phyloP scores from a whole-genome alignment of 164 flowering plant species.

The Dillenia turbinata region DNA sequence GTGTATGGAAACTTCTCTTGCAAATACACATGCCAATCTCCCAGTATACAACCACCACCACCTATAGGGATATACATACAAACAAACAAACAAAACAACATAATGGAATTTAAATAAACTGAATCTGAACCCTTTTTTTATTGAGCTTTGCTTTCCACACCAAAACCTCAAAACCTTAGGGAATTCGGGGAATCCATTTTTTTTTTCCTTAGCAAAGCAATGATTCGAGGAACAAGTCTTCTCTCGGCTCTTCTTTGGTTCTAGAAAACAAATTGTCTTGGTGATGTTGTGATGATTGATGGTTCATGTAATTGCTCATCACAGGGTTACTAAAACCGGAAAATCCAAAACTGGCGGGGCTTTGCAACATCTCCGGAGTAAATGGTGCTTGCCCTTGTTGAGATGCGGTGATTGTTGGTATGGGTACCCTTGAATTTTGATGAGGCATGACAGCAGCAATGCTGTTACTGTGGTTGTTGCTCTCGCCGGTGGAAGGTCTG shows the following conservation, averaged over 20 bases:
- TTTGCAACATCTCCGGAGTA: conserved; percentile 43
- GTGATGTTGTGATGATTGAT: conserved; percentile 5
- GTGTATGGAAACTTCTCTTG: no score
- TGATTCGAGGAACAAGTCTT: conserved; percentile 27
- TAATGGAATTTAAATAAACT: no score
- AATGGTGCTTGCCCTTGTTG: conserved; percentile 30
- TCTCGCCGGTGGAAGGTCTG: conserved; percentile 12
- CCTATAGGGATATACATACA: no score
- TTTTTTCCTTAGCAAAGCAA: conserved; percentile 23
- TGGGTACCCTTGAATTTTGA: conserved; percentile 9
- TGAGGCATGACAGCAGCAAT: conserved; percentile 12
- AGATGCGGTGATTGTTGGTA: conserved; percentile 3
- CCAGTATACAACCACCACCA: no score
- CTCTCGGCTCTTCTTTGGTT: conserved; percentile 39
- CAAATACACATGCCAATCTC: no score
- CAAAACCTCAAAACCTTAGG: no score
- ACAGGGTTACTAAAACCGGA: conserved; percentile 24
- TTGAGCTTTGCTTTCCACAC: no score
- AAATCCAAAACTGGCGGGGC: conserved; percentile 30
- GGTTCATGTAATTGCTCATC: conserved; percentile 18
- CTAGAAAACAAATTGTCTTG: conserved; percentile 19
- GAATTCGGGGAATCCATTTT: no score
- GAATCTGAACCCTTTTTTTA: no score
- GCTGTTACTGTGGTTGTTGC: conserved; percentile 10
- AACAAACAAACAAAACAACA: no score